Evolutionary conservation across 345 rosid species (phyloP).

Genomic region (rapeseed (Brassica napus)): DNA sequence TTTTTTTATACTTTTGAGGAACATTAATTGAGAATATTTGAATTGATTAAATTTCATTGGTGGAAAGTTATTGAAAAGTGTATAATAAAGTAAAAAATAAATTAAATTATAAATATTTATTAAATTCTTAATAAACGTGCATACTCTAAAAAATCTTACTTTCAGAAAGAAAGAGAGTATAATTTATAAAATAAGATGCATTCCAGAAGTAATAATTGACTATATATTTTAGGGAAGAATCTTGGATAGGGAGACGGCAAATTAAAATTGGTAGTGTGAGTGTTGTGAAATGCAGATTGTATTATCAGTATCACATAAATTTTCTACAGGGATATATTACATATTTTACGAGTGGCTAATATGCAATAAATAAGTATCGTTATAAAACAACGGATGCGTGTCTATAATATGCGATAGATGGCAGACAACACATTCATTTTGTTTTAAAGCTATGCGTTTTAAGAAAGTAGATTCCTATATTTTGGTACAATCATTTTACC

Average conservation of each 20-base stretch:
- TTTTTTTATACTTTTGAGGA: too few species aligned
- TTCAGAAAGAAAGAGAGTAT: not conserved
- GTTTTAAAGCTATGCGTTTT: constrained; percentile 29
- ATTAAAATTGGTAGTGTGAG: constrained; percentile 16
- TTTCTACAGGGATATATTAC: constrained; percentile 12
- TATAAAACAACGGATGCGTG: not conserved
- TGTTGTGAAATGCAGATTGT: constrained; percentile 36
- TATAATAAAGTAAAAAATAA: too few species aligned
- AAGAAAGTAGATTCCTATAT: constrained; percentile 38
- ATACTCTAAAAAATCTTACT: too few species aligned
- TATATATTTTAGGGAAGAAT: constrained; percentile 22
- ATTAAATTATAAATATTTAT: too few species aligned
- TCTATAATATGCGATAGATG: constrained; percentile 12
- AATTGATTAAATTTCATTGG: too few species aligned
- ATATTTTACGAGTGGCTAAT: constrained; percentile 26
- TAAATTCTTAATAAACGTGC: too few species aligned
- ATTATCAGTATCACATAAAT: constrained; percentile 31
- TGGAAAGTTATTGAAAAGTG: too few species aligned
- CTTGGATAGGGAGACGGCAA: constrained; percentile 24
- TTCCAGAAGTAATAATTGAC: not conserved
- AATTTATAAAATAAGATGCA: not conserved
- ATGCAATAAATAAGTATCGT: constrained; percentile 19
- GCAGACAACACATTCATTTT: constrained; percentile 41
- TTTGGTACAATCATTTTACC: too few species aligned
- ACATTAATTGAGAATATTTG: too few species aligned